These are phyloP conservation scores for Pontederia paniculata DNA, from an alignment of 176 grass and related monocot species.

Conservation along the genomic window DNA sequence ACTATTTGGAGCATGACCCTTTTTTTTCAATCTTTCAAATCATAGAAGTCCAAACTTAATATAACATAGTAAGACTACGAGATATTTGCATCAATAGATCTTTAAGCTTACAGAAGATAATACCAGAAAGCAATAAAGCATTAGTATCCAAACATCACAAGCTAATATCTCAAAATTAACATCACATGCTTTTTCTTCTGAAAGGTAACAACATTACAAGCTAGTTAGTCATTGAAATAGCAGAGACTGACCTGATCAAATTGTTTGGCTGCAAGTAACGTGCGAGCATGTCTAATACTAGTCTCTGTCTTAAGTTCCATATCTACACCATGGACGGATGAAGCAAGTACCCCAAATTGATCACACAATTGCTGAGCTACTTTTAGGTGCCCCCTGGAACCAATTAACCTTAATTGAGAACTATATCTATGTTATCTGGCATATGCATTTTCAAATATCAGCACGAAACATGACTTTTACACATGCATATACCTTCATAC, in stretches of 20 bases:
- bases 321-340: slow-evolving; percentile 79
- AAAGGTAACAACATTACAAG: too few species aligned
- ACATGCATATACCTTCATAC: slow-evolving; percentile 22
- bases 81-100: too few species aligned
- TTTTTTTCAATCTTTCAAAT: too few species aligned
- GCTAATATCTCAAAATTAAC: background rate
- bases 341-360: slow-evolving; percentile 68
- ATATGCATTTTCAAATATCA: background rate
- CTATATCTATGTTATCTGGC: background rate
- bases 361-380: slow-evolving; percentile 70
- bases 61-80: too few species aligned
- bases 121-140: slow-evolving; percentile 15
- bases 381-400: slow-evolving; percentile 66
- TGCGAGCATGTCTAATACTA: slow-evolving; percentile 62
- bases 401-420: slow-evolving; percentile 13
- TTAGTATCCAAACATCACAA: slow-evolving; percentile 10
- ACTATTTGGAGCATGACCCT: too few species aligned
- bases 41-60: too few species aligned
- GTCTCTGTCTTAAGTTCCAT: slow-evolving; percentile 87
- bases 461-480: slow-evolving; percentile 15
- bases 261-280: slow-evolving; percentile 80
- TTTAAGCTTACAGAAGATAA: background rate
- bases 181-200: too few species aligned
- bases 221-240: slow-evolving; percentile 1
- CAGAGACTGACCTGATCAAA: slow-evolving; percentile 56